Evolutionary conservation across 2,329 filamentous ascomycete species (phyloP), one percentile per base, ranked within the genome.

Genomic region (Herpotrichia juniperi): DNA sequence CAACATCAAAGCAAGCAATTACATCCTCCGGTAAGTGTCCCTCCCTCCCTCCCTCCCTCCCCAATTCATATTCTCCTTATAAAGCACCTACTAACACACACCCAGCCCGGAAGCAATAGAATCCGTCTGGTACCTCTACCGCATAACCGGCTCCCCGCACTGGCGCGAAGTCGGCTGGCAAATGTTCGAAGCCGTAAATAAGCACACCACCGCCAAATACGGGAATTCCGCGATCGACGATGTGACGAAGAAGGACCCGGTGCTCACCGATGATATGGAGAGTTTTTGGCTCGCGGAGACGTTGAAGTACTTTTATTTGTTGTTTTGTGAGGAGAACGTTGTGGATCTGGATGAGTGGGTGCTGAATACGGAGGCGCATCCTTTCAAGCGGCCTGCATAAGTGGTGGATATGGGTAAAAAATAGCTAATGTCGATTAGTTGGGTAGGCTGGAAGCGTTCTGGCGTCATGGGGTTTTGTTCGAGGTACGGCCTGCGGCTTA

Each of bases 121-220:
- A 76, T 89, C 86, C 12, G 83, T 94, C 4, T 93, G 91, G 71
- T 83, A 91, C 66, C 84, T 93, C 78, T 91, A 88, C 69, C 83
- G 89, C 51, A 79, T 90, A 52, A 91, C 88, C 0, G 89, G 88
- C 22, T 84, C 90, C 57, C 60, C 78, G 1, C 75, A 78, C 43
- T 88, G 86, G 81, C 84, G 84, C 65, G 82, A 88, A 51, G 85
- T 85, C 66, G 89, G 87, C 1, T 91, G 89, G 89, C 77, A 78
- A 49, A 91, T 92, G 88, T 91, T 91, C 67, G 68, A 82, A 48
- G 81, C 83, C 8, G 79, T 92, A 28, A 78, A 84, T 51, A 78
- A 79, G 61, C 76, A 83, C 61, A 89, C 88, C 11, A 79, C 79
- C 22, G 85, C 87, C 0, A 74, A 80, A 4, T 78, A 85, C 56